These are phyloP conservation scores for Penicillium herquei DNA, from an alignment of 495 filamentous ascomycete species.

Conservation along the genomic window DNA sequence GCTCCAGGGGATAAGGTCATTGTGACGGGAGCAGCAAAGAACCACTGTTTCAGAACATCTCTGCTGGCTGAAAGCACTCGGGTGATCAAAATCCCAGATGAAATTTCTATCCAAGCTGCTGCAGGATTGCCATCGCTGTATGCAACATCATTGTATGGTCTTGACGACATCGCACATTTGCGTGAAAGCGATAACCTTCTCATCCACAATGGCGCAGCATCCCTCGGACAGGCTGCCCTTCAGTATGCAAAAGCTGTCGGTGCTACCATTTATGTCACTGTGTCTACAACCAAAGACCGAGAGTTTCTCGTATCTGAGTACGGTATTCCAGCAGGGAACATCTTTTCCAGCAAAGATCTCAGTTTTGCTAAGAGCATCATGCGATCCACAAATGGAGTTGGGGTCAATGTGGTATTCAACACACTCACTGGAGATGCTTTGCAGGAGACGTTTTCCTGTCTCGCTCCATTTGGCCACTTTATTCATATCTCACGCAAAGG, in stretches of 20 bases:
- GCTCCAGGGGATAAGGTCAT: slow-evolving; percentile 21
- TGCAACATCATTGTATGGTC: slow-evolving; percentile 27
- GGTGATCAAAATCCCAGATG: slow-evolving; percentile 17
- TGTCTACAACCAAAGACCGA: slow-evolving; percentile 40
- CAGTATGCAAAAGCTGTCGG: slow-evolving; percentile 37
- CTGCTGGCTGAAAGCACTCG: slow-evolving; percentile 13
- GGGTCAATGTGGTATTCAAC: slow-evolving; percentile 59
- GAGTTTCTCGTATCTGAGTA: slow-evolving; percentile 34
- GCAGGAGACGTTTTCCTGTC: slow-evolving; percentile 41
- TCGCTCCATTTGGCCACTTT: slow-evolving; percentile 50
- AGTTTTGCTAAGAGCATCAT: slow-evolving; percentile 47
- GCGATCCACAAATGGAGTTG: slow-evolving; percentile 44
- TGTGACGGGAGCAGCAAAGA: slow-evolving; percentile 4
- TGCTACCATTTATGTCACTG: slow-evolving; percentile 45
- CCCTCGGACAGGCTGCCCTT: slow-evolving; percentile 48
- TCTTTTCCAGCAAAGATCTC: slow-evolving; percentile 50
- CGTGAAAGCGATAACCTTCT: slow-evolving; percentile 33
- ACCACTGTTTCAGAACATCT: slow-evolving; percentile 12
- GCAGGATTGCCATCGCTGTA: slow-evolving; percentile 28
- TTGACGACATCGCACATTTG: slow-evolving; percentile 31
- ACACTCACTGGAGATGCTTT: slow-evolving; percentile 43
- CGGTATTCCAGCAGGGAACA: slow-evolving; percentile 36
- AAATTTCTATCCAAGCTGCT: slow-evolving; percentile 18
- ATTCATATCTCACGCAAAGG: slow-evolving; percentile 44
- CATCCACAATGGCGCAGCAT: slow-evolving; percentile 50